Conservation (phyloP, 2,329 filamentous ascomycete species). For the Tolypocladium pustulatum region DNA sequence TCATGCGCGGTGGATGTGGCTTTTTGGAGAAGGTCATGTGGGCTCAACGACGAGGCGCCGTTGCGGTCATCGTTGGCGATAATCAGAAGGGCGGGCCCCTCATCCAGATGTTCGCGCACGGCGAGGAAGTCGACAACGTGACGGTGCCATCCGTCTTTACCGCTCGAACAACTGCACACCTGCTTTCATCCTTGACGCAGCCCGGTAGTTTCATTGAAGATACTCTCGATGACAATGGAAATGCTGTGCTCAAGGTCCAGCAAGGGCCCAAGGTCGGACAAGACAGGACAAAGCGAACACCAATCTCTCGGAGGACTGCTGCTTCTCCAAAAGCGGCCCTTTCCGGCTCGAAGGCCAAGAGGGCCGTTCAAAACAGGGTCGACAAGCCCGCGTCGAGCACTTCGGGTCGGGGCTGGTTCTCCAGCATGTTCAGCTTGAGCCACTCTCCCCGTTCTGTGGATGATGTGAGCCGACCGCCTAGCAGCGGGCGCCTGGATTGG, state of each 20-base stretch:
- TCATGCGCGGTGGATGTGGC: conserved; percentile 88
- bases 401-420: conserved; percentile 30
- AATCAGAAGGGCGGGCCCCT: conserved; percentile 80
- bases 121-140: conserved; percentile 80
- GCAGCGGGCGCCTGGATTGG: conserved; percentile 67
- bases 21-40: conserved; percentile 97
- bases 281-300: conserved; percentile 23
- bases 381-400: conserved; percentile 7
- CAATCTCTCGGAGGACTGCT: conserved; percentile 16
- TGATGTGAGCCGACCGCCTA: conserved; percentile 56
- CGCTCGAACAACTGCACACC: conserved; percentile 84
- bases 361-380: conserved; percentile 13
- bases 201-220: conserved; percentile 54
- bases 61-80: conserved; percentile 88
- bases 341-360: conserved; percentile 14
- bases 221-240: conserved; percentile 48
- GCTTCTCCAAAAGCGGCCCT: conserved; percentile 4
- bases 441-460: conserved; percentile 17
- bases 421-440: conserved; percentile 27
- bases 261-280: conserved; percentile 28
- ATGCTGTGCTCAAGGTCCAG: conserved; percentile 43
- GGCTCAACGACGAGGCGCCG: conserved; percentile 82
- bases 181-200: conserved; percentile 80
- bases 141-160: conserved; percentile 93
- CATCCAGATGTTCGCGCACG: conserved; percentile 97